A percentile compares a stretch with the other conserved stretches of the same genome.
Conservation (phyloP, 1,284 basidiomycete species). For the Fomitiporia mediterranea region DNA sequence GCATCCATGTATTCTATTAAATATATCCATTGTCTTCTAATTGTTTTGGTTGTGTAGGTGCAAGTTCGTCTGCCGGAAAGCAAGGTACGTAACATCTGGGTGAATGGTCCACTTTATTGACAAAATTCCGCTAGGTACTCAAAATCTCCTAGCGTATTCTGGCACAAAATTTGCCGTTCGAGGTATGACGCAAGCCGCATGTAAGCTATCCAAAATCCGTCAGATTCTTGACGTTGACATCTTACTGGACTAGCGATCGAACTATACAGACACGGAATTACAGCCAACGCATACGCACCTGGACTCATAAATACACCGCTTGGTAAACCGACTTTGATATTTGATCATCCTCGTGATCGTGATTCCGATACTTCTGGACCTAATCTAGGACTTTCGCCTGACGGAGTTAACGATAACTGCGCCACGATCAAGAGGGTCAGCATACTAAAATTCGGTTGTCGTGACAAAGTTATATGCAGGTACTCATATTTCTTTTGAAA, state of each 20-base stretch:
- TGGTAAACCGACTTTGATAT: no score
- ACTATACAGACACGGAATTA: constrained; percentile 19
- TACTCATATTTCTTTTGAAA: neutral
- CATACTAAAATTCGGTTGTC: no score
- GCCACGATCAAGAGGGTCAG: neutral
- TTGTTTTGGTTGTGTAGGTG: neutral
- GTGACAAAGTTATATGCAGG: neutral
- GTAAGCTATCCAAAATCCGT: neutral
- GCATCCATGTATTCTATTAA: neutral
- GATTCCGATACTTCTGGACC: no score
- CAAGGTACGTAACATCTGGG: neutral
- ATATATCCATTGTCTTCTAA: no score
- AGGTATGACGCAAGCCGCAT: constrained; percentile 12
- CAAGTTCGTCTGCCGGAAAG: constrained; percentile 13
- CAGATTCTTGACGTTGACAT: neutral
- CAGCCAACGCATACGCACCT: constrained; percentile 14
- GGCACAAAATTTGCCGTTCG: constrained; percentile 18
- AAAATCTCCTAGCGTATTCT: constrained; percentile 8
- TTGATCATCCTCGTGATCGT: no score
- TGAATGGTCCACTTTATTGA: neutral
- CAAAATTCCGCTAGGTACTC: neutral
- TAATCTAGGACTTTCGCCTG: neutral
- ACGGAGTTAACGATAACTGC: neutral
- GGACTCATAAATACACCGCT: constrained; percentile 7
- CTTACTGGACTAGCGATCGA: constrained; percentile 16